Evolutionary conservation across 78 protist species (phyloP).

Genomic region (Polysphondylium violaceum): DNA sequence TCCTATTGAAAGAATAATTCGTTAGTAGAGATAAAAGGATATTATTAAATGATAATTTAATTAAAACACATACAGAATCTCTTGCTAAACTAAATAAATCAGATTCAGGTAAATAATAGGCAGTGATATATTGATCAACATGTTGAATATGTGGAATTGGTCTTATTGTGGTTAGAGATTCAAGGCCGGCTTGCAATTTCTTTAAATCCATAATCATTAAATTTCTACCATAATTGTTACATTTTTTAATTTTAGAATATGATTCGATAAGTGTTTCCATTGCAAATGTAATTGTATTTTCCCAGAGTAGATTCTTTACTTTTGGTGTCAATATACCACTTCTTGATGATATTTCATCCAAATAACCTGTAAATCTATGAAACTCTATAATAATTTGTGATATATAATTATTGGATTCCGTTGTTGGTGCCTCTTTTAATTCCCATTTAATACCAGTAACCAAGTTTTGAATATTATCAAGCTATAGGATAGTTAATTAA

Average conservation of each 20-base stretch:
- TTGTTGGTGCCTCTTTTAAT: conserved; percentile 65
- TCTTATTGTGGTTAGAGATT: conserved; percentile 27
- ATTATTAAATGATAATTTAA: no score
- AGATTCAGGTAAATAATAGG: conserved; percentile 40
- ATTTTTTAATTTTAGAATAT: conserved; percentile 39
- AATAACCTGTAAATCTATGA: conserved; percentile 56
- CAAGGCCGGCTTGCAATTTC: conserved; percentile 33
- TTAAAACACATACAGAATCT: conserved; percentile 10
- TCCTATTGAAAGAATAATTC: neutral
- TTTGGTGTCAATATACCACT: conserved; percentile 56
- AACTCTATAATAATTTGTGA: conserved; percentile 30
- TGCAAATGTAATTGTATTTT: conserved; percentile 32
- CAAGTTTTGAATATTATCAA: conserved; percentile 3
- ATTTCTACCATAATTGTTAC: conserved; percentile 68
- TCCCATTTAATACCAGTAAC: conserved; percentile 53
- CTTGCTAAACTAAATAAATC: conserved; percentile 57
- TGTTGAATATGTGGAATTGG: conserved; percentile 75
- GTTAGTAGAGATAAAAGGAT: neutral
- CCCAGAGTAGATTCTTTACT: conserved; percentile 64
- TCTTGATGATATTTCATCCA: conserved; percentile 29
- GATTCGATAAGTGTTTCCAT: conserved; percentile 67
- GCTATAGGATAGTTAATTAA: neutral
- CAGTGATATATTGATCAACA: conserved; percentile 69
- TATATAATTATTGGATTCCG: conserved; percentile 47
- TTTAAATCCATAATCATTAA: conserved; percentile 75